Conservation (phyloP, 2,329 filamentous ascomycete species). For the Diaporthe capsici region DNA sequence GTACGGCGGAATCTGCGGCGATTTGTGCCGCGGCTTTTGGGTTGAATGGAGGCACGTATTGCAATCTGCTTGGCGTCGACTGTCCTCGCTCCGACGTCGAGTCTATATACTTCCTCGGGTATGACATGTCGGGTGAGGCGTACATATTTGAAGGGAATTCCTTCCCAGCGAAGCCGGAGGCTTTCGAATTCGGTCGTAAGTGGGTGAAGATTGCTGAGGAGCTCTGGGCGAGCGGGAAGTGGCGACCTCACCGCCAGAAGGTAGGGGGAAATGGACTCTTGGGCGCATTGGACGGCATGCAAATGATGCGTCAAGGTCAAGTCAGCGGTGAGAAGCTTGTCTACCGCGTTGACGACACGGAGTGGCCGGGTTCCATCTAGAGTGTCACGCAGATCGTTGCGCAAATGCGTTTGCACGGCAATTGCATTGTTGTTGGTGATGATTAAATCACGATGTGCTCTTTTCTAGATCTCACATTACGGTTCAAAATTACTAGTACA, state of each 20-base stretch:
- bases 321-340: conserved; percentile 36
- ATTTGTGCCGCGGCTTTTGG: conserved; percentile 33
- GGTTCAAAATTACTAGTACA: background rate
- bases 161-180: conserved; percentile 11
- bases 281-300: conserved; percentile 25
- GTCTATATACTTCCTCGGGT: conserved; percentile 35
- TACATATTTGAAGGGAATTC: conserved; percentile 27
- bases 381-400: background rate
- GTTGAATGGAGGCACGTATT: conserved; percentile 19
- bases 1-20: background rate
- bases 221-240: conserved; percentile 33
- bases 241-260: conserved; percentile 28
- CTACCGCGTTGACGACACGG: conserved; percentile 36
- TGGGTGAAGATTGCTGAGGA: conserved; percentile 5
- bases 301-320: conserved; percentile 18
- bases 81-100: conserved; percentile 33
- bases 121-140: conserved; percentile 33
- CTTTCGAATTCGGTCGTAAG: conserved; percentile 13
- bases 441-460: background rate
- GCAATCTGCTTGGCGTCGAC: conserved; percentile 28
- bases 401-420: background rate
- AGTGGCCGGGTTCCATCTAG: background rate
- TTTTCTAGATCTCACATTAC: background rate
- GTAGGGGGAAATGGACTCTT: conserved; percentile 5
- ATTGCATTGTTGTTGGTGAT: background rate